Evolutionary conservation across 164 flowering plant genomes (phyloP).

Genomic region (Sextonia rubra): DNA sequence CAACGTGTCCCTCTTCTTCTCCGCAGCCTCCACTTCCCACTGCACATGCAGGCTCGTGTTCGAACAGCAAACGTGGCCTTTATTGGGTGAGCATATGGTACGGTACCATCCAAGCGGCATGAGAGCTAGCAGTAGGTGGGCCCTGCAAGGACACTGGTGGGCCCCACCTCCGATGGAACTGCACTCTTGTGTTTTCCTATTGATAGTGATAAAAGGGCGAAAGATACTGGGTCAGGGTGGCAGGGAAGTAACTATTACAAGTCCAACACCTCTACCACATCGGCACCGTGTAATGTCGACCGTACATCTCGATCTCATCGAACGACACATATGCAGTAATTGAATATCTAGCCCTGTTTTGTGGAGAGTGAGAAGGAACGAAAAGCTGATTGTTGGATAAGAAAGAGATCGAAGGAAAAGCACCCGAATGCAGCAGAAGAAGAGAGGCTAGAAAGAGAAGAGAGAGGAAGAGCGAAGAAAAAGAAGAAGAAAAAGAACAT

Average conservation of each 20-base stretch:
- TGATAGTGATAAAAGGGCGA: neutral
- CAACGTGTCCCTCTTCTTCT: no score
- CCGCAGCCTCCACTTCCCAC: no score
- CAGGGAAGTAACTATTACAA: conserved; percentile 19
- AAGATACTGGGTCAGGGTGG: conserved; percentile 18
- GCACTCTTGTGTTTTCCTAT: no score
- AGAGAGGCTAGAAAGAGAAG: no score
- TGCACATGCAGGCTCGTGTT: no score
- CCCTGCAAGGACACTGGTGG: neutral
- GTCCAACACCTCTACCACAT: conserved; percentile 43
- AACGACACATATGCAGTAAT: conserved; percentile 24
- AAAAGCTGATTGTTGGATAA: conserved; percentile 30
- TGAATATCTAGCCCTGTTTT: conserved; percentile 21
- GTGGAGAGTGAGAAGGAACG: conserved; percentile 41
- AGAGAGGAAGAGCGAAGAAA: conserved; percentile 7
- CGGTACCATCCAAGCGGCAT: no score
- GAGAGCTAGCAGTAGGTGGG: neutral
- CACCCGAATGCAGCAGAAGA: neutral
- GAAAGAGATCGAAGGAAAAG: neutral
- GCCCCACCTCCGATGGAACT: no score
- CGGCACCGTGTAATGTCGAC: conserved; percentile 18
- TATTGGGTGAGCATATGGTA: neutral
- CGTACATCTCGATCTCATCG: no score
- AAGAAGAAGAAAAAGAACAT: conserved; percentile 12
- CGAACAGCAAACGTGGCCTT: neutral